Conservation (phyloP, 75 land plant genomes). For the Picea glauca region DNA sequence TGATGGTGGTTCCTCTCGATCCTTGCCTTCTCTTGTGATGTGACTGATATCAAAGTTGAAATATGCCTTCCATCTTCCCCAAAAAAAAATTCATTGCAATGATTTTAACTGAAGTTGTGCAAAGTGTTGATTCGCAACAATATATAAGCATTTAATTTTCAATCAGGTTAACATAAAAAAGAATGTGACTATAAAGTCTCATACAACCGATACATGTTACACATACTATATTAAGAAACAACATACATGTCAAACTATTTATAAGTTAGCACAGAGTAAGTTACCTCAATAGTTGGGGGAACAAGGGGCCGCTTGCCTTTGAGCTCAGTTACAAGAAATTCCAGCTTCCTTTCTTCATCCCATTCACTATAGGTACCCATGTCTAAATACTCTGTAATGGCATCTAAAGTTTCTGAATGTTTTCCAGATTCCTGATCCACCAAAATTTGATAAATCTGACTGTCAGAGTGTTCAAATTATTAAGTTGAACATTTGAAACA, state of each 20-base stretch:
- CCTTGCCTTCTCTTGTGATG: no score
- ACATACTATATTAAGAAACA: no score
- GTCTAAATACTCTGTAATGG: slow-evolving; percentile 79
- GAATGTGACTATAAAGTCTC: no score
- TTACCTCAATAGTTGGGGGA: slow-evolving; percentile 75
- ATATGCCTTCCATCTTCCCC: no score
- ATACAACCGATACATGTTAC: no score
- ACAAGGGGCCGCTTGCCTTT: slow-evolving; percentile 91
- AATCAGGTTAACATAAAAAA: no score
- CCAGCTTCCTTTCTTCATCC: slow-evolving; percentile 84
- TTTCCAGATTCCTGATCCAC: slow-evolving; percentile 75
- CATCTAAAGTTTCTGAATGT: slow-evolving; percentile 88
- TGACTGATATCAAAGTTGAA: no score
- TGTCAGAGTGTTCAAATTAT: neutral
- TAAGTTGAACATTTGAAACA: neutral
- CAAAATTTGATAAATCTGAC: neutral
- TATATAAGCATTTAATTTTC: no score
- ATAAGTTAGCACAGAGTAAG: neutral
- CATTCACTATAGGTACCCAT: slow-evolving; percentile 91
- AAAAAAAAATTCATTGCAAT: no score
- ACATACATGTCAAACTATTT: neutral
- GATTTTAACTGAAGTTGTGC: no score
- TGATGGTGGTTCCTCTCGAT: no score
- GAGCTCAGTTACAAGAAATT: slow-evolving; percentile 77
- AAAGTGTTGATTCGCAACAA: no score